Base-by-base conservation (phyloP, 495 filamentous ascomycete genomes). In the Neurospora pannonica region DNA sequence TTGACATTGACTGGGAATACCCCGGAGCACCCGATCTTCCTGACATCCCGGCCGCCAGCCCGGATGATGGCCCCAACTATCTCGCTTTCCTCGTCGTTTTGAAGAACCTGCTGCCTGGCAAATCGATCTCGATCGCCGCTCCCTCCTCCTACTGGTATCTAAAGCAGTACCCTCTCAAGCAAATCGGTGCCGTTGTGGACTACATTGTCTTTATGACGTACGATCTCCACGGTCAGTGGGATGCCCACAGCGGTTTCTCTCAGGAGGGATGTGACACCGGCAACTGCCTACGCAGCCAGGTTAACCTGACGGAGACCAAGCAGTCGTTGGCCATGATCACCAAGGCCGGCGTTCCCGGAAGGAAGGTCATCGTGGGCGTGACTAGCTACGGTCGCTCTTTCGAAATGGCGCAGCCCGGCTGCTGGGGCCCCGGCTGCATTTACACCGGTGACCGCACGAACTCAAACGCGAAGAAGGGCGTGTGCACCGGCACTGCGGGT, bases 261-360 rank as follows among this genome's bases (percentile, higher is more conserved):
- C 54, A 70, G 76, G 13, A 69, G 3, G 84, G 82, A 31, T 88
- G 85, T 72, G 70, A 75, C 0, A 48, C 17, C 0, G 83, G 85
- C 19, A 82, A 82, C 73, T 85, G 84, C 73, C 81, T 86, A 1
- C 78, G 83, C 28, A 81, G 77, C 10, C 84, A 87, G 69, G 82
- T 85, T 40, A 86, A 86, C 71, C 21, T 75, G 39, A 85, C 85
- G 4, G 85, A 87, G 75, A 86, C 83, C 3, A 40, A 73, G 31
- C 34, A 78, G 15, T 78, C 82, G 1, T 75, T 87, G 2, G 70
- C 80, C 24, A 85, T 87, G 84, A 79, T 87, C 38, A 87, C 85
- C 42, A 88, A 88, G 74, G 84, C 85, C 3, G 85, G 86, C 21
- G 82, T 86, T 7, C 82, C 81, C 0, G 54, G 79, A 0, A 80